Evolutionary conservation across 2,329 filamentous ascomycete genomes (phyloP).

Genomic region (Penicillium digitatum): DNA sequence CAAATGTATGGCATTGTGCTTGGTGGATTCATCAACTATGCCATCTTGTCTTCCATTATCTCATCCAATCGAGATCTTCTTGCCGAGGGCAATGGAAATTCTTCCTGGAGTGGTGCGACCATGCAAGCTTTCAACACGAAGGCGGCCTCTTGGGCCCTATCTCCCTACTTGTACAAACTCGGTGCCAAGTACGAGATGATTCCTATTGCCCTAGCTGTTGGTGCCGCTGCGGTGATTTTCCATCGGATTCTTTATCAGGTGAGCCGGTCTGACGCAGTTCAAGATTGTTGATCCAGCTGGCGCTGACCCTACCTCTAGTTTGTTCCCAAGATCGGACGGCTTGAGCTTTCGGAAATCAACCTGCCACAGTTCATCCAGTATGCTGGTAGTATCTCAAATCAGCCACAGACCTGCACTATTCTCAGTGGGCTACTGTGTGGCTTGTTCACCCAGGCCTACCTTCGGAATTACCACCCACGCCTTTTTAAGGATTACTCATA

Average conservation of each 20-base stretch:
- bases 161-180: constrained; percentile 51
- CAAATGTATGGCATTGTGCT: constrained; percentile 56
- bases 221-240: constrained; percentile 23
- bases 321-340: constrained; percentile 45
- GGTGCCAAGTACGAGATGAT: constrained; percentile 46
- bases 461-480: constrained; percentile 52
- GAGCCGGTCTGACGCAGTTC: neutral
- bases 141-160: constrained; percentile 45
- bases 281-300: neutral
- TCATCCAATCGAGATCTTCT: constrained; percentile 48
- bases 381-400: constrained; percentile 50
- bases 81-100: constrained; percentile 45
- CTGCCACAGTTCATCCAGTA: constrained; percentile 54
- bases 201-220: constrained; percentile 50
- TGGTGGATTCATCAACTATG: constrained; percentile 54
- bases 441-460: constrained; percentile 51
- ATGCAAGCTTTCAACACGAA: constrained; percentile 44
- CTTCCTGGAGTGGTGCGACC: constrained; percentile 52
- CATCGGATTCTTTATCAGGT: constrained; percentile 14
- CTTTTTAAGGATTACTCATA: constrained; percentile 55
- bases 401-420: constrained; percentile 56
- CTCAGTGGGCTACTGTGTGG: constrained; percentile 44
- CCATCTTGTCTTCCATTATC: constrained; percentile 55
- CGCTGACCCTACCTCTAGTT: constrained; percentile 34
- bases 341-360: constrained; percentile 47